Conservation (phyloP, 2,329 filamentous ascomycete species). For the Tolypocladium capitatum region DNA sequence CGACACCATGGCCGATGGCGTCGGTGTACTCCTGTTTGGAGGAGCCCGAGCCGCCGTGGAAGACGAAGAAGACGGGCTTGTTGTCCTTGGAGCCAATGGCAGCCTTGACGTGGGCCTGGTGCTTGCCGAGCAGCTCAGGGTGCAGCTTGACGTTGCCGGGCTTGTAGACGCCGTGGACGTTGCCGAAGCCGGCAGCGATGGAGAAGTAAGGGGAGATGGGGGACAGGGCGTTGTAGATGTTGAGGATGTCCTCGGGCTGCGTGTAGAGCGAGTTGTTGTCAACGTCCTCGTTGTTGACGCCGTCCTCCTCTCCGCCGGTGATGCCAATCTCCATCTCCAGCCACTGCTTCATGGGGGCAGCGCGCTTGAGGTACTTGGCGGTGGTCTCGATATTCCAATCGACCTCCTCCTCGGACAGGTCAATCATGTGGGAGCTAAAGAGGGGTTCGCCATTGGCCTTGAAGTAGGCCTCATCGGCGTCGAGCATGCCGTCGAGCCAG, state of each 20-base stretch:
- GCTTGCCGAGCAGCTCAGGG: conserved; percentile 90
- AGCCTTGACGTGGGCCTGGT: conserved; percentile 83
- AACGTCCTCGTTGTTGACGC: conserved; percentile 95
- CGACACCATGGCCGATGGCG: conserved; percentile 84
- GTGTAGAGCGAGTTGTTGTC: conserved; percentile 97
- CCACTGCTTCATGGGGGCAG: conserved; percentile 96
- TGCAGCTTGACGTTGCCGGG: conserved; percentile 94
- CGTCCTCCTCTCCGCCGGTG: conserved; percentile 94
- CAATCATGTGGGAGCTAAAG: conserved; percentile 97
- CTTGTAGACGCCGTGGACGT: conserved; percentile 99
- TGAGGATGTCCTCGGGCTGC: conserved; percentile 89
- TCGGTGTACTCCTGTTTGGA: conserved; percentile 80
- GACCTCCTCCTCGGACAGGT: conserved; percentile 83
- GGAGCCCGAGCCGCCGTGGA: conserved; percentile 94
- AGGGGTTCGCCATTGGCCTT: conserved; percentile 85
- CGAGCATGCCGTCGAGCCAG: conserved; percentile 92
- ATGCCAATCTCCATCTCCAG: conserved; percentile 87
- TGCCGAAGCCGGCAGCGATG: conserved; percentile 95
- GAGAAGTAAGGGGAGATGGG: conserved; percentile 93
- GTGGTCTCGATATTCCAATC: conserved; percentile 88
- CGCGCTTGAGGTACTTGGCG: conserved; percentile 83
- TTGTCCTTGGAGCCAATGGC: conserved; percentile 57
- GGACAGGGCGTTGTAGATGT: conserved; percentile 75
- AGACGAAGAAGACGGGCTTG: conserved; percentile 98
- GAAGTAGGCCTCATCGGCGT: conserved; percentile 90